A percentile compares a stretch with the other conserved stretches of the same genome.
These are phyloP conservation scores for Candida quercuum DNA, from an alignment of 805 yeast species.

Conservation along the genomic window DNA sequence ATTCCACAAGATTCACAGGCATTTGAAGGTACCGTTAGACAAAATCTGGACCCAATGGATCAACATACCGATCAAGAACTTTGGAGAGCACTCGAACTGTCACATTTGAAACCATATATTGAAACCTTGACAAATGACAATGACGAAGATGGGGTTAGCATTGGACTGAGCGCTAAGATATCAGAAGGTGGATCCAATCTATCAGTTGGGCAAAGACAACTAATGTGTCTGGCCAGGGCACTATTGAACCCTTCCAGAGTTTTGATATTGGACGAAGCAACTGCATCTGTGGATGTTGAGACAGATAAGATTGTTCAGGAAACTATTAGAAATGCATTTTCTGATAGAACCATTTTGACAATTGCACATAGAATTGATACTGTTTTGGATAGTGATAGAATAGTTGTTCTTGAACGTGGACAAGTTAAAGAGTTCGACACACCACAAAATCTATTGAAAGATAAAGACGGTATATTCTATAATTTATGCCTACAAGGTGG, in stretches of 20 bases:
- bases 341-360: conserved; percentile 72
- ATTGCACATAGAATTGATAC: conserved; percentile 85
- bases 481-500: conserved; percentile 51
- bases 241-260: conserved; percentile 58
- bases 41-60: conserved; percentile 80
- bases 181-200: conserved; percentile 68
- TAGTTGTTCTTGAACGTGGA: conserved; percentile 72
- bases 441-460: conserved; percentile 45
- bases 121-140: conserved; percentile 42
- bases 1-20: conserved; percentile 95
- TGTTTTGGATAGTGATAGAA: conserved; percentile 75
- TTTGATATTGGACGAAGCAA: conserved; percentile 77
- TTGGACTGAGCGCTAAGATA: conserved; percentile 49
- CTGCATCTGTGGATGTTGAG: conserved; percentile 85
- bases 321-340: conserved; percentile 70
- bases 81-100: conserved; percentile 75
- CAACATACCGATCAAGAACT: conserved; percentile 66
- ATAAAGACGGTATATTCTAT: conserved; percentile 43
- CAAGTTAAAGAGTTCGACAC: conserved; percentile 71
- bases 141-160: conserved; percentile 47
- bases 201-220: conserved; percentile 74
- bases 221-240: conserved; percentile 79
- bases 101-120: conserved; percentile 71
- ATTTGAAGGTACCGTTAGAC: conserved; percentile 79
- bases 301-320: conserved; percentile 75